Evolutionary conservation across 176 grass and related monocot species (phyloP).

Genomic region (Triticum monococcum): DNA sequence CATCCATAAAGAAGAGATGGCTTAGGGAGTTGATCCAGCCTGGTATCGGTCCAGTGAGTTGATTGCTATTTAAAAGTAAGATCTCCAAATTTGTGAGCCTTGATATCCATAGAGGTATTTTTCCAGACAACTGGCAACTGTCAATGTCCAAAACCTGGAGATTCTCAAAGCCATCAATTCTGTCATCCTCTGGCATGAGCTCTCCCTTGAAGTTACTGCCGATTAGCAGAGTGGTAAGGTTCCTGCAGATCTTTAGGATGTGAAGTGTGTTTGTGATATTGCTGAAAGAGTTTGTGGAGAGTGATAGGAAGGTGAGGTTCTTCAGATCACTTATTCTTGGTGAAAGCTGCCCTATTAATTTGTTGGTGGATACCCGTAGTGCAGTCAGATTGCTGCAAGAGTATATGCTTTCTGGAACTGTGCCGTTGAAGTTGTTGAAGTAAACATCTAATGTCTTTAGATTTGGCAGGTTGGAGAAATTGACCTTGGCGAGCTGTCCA

Average conservation of each 20-base stretch:
- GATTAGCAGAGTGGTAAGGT: neutral
- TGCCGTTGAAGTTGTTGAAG: too few relatives aligned
- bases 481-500: neutral
- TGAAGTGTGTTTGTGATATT: neutral
- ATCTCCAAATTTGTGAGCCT: neutral
- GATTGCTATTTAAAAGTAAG: neutral
- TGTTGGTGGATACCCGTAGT: too few relatives aligned
- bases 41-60: constrained; percentile 18
- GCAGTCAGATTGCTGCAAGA: too few relatives aligned
- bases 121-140: neutral
- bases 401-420: too few relatives aligned
- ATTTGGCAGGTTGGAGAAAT: too few relatives aligned
- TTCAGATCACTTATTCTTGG: too few relatives aligned
- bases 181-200: neutral
- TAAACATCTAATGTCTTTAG: too few relatives aligned
- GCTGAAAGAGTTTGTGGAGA: neutral
- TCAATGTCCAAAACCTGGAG: neutral
- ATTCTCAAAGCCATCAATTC: neutral
- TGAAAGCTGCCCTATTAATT: too few relatives aligned
- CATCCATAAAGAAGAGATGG: neutral
- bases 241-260: neutral
- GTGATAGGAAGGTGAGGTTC: too few relatives aligned
- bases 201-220: neutral
- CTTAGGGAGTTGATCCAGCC: neutral
- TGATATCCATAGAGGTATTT: neutral